Evolutionary conservation across 208 protist species (phyloP).

Genomic region (Trichomonas tenax): DNA sequence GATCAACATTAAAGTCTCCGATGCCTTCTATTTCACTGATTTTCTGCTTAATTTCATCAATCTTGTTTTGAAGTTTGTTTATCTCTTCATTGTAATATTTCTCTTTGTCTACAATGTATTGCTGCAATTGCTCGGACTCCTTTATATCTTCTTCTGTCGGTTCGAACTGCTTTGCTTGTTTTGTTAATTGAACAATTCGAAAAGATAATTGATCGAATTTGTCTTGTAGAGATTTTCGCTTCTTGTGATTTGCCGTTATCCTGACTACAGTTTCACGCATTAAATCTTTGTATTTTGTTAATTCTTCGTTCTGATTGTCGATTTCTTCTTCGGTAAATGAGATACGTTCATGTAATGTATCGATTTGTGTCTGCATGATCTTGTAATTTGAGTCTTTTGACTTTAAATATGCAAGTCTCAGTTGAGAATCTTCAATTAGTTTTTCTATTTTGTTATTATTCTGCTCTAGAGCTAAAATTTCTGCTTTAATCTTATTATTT

Average conservation of each 20-base stretch:
- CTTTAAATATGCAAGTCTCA: not conserved
- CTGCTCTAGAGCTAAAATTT: not conserved
- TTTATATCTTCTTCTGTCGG: not conserved
- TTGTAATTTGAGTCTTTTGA: not conserved
- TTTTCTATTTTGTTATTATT: not conserved
- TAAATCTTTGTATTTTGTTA: not conserved
- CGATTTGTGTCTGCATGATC: not conserved
- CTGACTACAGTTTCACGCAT: not conserved
- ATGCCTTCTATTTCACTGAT: not conserved
- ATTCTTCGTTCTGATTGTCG: not conserved
- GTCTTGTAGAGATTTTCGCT: not conserved
- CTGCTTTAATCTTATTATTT: not conserved
- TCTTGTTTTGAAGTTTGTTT: not conserved
- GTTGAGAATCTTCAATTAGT: not conserved
- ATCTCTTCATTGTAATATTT: not conserved
- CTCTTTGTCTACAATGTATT: not conserved
- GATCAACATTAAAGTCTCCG: not conserved
- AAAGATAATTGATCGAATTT: not conserved
- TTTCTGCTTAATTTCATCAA: not conserved
- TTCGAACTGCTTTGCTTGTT: not conserved
- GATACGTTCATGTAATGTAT: not conserved
- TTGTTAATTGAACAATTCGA: not conserved
- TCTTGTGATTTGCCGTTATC: not conserved
- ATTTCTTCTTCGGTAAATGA: not conserved
- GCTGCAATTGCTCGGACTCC: not conserved